Evolutionary conservation across 202 grass and related monocot genomes (phyloP).

Genomic region (Setaria italica): DNA sequence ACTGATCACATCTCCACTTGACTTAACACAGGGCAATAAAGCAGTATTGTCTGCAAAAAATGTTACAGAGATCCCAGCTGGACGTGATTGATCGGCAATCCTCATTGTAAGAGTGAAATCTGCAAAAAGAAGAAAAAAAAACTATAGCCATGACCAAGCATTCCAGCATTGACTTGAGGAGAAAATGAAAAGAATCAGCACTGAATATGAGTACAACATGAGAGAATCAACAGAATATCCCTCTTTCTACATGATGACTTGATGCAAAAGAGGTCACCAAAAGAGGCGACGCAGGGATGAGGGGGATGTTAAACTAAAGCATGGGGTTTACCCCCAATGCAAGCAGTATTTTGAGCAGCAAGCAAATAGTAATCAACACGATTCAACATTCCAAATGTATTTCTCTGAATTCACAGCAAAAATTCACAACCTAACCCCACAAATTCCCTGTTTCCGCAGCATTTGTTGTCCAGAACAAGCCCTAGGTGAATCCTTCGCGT

Average conservation of each 20-base stretch:
- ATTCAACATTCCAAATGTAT: background rate
- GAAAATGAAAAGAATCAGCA: background rate
- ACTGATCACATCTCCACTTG: constrained; percentile 77
- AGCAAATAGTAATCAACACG: background rate
- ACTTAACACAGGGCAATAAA: constrained; percentile 61
- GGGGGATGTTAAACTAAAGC: background rate
- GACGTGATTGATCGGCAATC: constrained; percentile 66
- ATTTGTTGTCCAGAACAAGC: background rate
- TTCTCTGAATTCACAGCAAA: constrained; percentile 18
- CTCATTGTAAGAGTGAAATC: constrained; percentile 79
- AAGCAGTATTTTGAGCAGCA: background rate
- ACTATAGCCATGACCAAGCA: background rate
- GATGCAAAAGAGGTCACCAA: constrained; percentile 13
- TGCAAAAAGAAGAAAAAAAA: constrained; percentile 36
- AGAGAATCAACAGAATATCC: background rate
- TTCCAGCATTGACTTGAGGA: background rate
- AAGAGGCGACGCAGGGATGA: background rate
- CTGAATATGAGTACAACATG: background rate
- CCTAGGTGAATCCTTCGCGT: background rate
- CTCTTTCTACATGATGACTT: background rate
- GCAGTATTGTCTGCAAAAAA: constrained; percentile 59
- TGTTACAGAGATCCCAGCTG: constrained; percentile 61
- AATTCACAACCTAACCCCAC: background rate
- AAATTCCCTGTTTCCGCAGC: background rate
- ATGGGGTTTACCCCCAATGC: background rate